These are phyloP conservation scores for Elsinoe perseae DNA, from an alignment of 2,329 filamentous ascomycete genomes.

Conservation along the genomic window DNA sequence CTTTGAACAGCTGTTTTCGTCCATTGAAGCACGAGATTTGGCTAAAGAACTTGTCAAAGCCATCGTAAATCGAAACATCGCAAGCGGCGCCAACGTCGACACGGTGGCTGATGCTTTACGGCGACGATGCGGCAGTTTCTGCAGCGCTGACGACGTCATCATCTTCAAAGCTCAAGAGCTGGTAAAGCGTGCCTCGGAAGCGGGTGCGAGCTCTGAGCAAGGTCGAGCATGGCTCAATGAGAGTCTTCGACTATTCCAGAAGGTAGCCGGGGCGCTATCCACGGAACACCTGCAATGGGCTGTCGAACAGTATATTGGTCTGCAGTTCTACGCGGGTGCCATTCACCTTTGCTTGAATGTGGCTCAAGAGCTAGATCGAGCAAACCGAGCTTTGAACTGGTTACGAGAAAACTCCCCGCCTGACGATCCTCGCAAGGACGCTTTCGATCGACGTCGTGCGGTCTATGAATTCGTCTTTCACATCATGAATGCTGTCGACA, in stretches of 20 bases:
- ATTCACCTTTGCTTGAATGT: conserved; percentile 80
- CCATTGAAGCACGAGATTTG: conserved; percentile 70
- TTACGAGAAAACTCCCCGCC: conserved; percentile 72
- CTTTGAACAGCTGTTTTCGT: conserved; percentile 80
- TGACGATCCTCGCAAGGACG: conserved; percentile 59
- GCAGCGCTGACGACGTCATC: conserved; percentile 91
- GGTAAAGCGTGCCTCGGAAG: conserved; percentile 77
- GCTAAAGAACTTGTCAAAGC: conserved; percentile 94
- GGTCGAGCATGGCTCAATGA: conserved; percentile 78
- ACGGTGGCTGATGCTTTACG: conserved; percentile 92
- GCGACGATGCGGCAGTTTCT: conserved; percentile 90
- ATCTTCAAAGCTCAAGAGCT: conserved; percentile 98
- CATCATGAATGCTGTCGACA: conserved; percentile 72
- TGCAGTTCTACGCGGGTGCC: conserved; percentile 85
- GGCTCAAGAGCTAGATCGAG: conserved; percentile 75
- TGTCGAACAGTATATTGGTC: conserved; percentile 66
- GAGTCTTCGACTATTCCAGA: conserved; percentile 78
- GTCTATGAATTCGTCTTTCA: conserved; percentile 85
- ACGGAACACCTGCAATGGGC: conserved; percentile 72
- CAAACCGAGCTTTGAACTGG: conserved; percentile 78
- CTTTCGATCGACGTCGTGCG: conserved; percentile 62
- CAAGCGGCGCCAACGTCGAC: conserved; percentile 93
- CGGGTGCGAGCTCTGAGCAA: conserved; percentile 63
- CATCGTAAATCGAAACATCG: conserved; percentile 96
- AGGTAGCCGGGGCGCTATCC: conserved; percentile 75